Evolutionary conservation across 495 filamentous ascomycete genomes (phyloP).

Genomic region (Aspergillus homomorphus): DNA sequence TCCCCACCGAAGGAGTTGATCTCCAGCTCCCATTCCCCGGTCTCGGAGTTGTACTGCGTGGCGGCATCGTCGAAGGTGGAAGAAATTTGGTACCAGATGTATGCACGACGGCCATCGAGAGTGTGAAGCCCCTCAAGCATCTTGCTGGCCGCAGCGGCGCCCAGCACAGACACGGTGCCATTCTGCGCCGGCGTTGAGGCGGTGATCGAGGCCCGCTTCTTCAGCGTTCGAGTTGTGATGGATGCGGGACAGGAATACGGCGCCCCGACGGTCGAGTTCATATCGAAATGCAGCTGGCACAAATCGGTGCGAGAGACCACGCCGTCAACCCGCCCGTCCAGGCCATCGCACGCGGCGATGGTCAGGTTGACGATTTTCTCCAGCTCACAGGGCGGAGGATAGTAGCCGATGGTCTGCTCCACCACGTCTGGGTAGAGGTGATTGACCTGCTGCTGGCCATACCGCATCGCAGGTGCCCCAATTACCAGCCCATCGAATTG

Average conservation of each 20-base stretch:
- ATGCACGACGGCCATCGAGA: constrained; percentile 28
- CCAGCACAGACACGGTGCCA: constrained; percentile 28
- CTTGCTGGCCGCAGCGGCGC: constrained; percentile 27
- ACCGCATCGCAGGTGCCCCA: constrained; percentile 53
- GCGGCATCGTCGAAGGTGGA: constrained; percentile 26
- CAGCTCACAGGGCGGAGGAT: constrained; percentile 50
- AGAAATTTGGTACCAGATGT: constrained; percentile 31
- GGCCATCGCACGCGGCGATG: constrained; percentile 49
- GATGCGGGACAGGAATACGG: constrained; percentile 48
- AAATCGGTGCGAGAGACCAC: constrained; percentile 51
- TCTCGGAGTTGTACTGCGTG: constrained; percentile 19
- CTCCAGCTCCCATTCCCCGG: constrained; percentile 18
- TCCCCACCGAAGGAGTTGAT: constrained; percentile 25
- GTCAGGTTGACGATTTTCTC: constrained; percentile 48
- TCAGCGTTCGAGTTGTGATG: constrained; percentile 28
- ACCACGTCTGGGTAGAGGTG: constrained; percentile 45
- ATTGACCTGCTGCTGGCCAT: constrained; percentile 47
- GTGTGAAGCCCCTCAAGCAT: constrained; percentile 33
- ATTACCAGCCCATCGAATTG: constrained; percentile 48
- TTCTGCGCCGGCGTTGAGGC: constrained; percentile 27
- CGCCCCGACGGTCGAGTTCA: constrained; percentile 43
- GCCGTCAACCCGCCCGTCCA: constrained; percentile 51
- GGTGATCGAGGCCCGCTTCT: constrained; percentile 30
- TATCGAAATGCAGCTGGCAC: constrained; percentile 45
- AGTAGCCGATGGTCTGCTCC: constrained; percentile 47